These are phyloP conservation scores for Melampsora larici-populina DNA, from an alignment of 1,284 basidiomycete genomes.

Conservation along the genomic window DNA sequence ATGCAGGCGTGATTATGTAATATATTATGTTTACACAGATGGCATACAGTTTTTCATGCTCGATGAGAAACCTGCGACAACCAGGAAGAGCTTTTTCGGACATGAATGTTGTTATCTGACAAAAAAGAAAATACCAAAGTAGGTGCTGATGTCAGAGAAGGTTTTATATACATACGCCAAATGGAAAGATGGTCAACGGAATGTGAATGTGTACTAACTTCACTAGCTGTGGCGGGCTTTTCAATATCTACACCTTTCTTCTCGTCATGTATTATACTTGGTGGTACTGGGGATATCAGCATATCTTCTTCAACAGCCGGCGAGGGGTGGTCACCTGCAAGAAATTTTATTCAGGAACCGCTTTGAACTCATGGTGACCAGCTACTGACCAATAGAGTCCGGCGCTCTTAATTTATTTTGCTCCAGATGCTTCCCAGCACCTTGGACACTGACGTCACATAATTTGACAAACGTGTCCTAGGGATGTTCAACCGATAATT, in stretches of 20 bases:
- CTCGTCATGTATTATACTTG: constrained; percentile 23
- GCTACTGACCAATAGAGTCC: constrained; percentile 11
- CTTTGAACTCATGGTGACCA: no score
- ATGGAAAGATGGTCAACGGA: no score
- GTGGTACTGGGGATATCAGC: constrained; percentile 5
- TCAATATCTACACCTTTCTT: constrained; percentile 12
- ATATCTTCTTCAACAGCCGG: constrained; percentile 21
- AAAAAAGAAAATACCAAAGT: neutral
- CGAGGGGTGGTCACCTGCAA: constrained; percentile 1
- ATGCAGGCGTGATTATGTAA: constrained; percentile 74
- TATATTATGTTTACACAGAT: constrained; percentile 80
- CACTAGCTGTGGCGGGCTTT: constrained; percentile 18
- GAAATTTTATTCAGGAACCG: neutral
- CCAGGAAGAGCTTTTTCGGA: constrained; percentile 69
- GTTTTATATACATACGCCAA: no score
- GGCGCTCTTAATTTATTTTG: constrained; percentile 50
- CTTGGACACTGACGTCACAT: constrained; percentile 71
- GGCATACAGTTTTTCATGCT: constrained; percentile 74
- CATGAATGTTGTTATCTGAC: constrained; percentile 69
- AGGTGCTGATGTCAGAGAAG: constrained; percentile 19
- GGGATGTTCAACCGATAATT: neutral
- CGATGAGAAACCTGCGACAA: constrained; percentile 74
- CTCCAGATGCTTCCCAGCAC: constrained; percentile 72
- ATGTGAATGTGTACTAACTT: neutral
- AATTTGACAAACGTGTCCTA: constrained; percentile 81